Base-by-base conservation (phyloP, 1,139 yeast genomes). In the Saccharomyces pastorianus region DNA sequence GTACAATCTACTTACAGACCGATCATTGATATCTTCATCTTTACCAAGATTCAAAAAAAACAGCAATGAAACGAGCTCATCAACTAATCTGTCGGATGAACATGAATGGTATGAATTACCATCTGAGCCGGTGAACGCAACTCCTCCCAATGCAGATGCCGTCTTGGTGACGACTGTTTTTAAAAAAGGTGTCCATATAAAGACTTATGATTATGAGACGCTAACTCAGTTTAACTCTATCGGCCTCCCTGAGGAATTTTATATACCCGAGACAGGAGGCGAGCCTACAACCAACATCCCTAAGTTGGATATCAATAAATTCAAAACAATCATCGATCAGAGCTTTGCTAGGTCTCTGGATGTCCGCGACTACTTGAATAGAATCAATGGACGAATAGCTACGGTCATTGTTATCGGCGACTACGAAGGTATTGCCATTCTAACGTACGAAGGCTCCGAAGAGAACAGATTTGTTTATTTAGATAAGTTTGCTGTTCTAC, bases 11-110 rank as follows among this genome's bases (percentile, higher is more conserved):
- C 74, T 93, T 44, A 93, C 99, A 0, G 98, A 93, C 68, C 75
- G 98, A 53, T 90, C 98, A 0, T 78, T 89, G n/a, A 84, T 93
- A n/a, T 89, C 97, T 0, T 89, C 97, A 0, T 91, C 98, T 0
- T 74, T 93, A 47, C 98, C 99, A 0, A 83, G 88, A 46, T 74
- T 83, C 13, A 78, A 81, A 57, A 75, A 76, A 52, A 59, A 61
- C 4, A 57, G 59, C 26, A 56, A 57, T 7, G 59, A 60, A 20
- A 46, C 52, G 7, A 48, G 58, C 7, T 53, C 51, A 20, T 25
- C 38, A 1, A 20, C 51, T 7, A 54, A 44, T 8, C 6, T 2
- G 13, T 25, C 13, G 11, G 50, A 48, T 23, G 56, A 58, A 7
- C 62, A 60, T 46, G 58, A 59, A 7, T 58, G 66, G 65, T 60